Percentiles rank a stretch among this genome's conserved stretches.
These are phyloP conservation scores for Ammopiptanthus mongolicus DNA, from an alignment of 306 rosid species.

Conservation along the genomic window DNA sequence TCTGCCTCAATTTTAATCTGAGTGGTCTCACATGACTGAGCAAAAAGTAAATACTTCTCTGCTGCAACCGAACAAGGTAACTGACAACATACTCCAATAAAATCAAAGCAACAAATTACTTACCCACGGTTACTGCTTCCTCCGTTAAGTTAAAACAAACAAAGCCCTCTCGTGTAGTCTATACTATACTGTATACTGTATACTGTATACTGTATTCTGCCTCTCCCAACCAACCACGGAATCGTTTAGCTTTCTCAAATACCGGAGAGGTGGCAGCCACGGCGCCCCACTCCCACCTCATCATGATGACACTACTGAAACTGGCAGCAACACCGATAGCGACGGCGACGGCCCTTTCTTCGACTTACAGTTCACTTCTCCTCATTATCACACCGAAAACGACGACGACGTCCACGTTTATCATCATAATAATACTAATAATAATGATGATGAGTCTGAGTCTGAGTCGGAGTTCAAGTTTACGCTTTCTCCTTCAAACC, in stretches of 20 bases:
- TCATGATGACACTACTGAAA: conserved; percentile 1
- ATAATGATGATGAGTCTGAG: neutral
- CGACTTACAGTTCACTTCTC: conserved; percentile 72
- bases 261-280: conserved; percentile 49
- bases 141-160: too few species aligned
- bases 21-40: conserved; percentile 43
- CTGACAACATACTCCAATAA: conserved; percentile 19
- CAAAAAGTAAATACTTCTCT: too few species aligned
- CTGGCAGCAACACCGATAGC: conserved; percentile 6
- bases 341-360: conserved; percentile 74
- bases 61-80: conserved; percentile 34
- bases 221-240: conserved; percentile 98
- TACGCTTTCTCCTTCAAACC: conserved; percentile 61
- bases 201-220: too few species aligned
- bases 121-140: too few species aligned
- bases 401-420: neutral
- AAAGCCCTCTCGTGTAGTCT: too few species aligned
- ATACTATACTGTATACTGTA: conserved; percentile 22
- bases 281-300: neutral
- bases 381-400: conserved; percentile 6
- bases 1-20: neutral
- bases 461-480: conserved; percentile 52
- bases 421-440: neutral
- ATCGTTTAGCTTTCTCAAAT: conserved; percentile 79
- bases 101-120: too few species aligned